phyloP scores from a whole-genome alignment of 176 grass and related monocot genomes.

The Lolium perenne region DNA sequence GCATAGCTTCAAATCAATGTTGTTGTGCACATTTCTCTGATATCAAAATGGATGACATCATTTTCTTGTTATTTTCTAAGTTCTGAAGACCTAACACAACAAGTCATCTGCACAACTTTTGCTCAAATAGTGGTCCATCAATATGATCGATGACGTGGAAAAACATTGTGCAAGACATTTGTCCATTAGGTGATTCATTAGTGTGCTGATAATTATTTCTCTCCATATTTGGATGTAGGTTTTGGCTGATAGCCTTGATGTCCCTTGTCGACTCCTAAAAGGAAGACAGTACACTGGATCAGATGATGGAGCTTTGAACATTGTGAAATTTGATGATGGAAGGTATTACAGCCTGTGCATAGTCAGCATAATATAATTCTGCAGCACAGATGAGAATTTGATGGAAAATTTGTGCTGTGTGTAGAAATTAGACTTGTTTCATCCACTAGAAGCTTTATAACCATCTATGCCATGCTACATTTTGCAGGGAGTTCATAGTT shows the following conservation, averaged over 20 bases:
- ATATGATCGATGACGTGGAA: slow-evolving; percentile 2
- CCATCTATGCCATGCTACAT: slow-evolving; percentile 23
- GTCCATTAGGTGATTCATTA: slow-evolving; percentile 18
- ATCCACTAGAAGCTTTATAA: slow-evolving; percentile 37
- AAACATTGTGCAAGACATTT: not conserved
- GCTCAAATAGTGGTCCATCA: not conserved
- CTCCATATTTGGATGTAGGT: slow-evolving; percentile 62
- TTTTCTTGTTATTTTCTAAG: slow-evolving; percentile 23
- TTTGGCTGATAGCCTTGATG: slow-evolving; percentile 81
- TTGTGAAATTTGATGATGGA: slow-evolving; percentile 85
- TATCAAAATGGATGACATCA: not conserved
- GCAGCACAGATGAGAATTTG: slow-evolving; percentile 10
- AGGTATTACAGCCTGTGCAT: slow-evolving; percentile 64
- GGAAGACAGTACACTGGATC: slow-evolving; percentile 95
- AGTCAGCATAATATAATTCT: slow-evolving; percentile 23
- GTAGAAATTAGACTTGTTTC: slow-evolving; percentile 18
- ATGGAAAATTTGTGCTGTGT: not conserved
- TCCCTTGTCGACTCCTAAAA: slow-evolving; percentile 93
- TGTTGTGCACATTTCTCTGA: not conserved
- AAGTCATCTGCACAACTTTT: not conserved
- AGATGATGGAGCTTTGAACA: slow-evolving; percentile 88
- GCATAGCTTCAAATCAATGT: not conserved
- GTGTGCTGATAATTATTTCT: slow-evolving; percentile 28
- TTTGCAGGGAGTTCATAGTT: slow-evolving; percentile 96
- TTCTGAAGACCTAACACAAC: not conserved